Base-by-base conservation (phyloP, 306 rosid species). In the Vigna mungo region DNA sequence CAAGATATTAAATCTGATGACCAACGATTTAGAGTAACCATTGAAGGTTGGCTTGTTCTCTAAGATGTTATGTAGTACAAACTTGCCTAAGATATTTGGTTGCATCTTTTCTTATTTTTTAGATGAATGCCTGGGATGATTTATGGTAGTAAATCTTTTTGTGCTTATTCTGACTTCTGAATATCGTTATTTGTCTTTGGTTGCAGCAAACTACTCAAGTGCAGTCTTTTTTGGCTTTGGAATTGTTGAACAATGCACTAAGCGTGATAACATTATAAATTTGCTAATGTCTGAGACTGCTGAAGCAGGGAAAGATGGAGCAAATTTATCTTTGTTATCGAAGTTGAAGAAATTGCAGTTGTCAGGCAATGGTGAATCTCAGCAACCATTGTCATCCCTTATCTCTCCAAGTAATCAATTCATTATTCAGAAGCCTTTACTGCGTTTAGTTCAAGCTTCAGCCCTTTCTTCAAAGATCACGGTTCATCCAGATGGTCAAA, bases 401-500 rank as follows among this genome's bases (percentile, higher is more conserved):
- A n/a, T 90, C 68, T 85, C 79, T 80, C 90, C 90, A 47, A 51
- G 72, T 84, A 65, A 77, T 23, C 83, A 84, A 69, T 66, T 86
- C 13, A 68, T 80, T 65, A 74, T 85, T 81, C 87, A 72, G 49
- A 86, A 83, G 82, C 85, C 94, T 74, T 71, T 89, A 34, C 61
- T 86, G 68, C 91, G 89, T 79, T 76, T 92, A 23, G 80, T 85
- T 68, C 89, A 86, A 59, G 89, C 87, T 83, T 83, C 89, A 68
- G 88, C 80, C 46, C 74, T 77, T 80, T 74, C 87, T 84, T 89
- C 96, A 30, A 88, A 84, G 72, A 75, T 94, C 60, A 76, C 76
- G 7, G 75, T 89, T 84, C 91, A 77, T 64, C 90, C 89, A 56
- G 92, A 92, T 80, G 98, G 95, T 25, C 90, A 76, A 65, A 86